Percentiles rank a stretch among this genome's conserved stretches.
Evolutionary conservation across 2,329 filamentous ascomycete species (phyloP).

Genomic region (Venturia nashicola): DNA sequence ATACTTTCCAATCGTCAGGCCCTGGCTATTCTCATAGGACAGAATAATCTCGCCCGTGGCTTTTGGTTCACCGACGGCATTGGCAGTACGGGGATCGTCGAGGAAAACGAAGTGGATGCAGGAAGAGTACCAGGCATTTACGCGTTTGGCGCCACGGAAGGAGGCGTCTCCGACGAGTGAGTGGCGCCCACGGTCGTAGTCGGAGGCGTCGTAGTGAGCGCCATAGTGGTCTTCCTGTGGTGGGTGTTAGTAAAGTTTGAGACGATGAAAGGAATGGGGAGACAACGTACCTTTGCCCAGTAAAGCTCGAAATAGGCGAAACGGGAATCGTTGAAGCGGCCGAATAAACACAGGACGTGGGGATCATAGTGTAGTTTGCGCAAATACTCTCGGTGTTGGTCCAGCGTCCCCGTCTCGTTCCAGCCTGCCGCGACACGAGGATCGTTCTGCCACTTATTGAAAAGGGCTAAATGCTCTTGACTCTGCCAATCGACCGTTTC

Average conservation of each 20-base stretch:
- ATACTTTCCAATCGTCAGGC: conserved; percentile 59
- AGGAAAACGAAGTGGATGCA: conserved; percentile 49
- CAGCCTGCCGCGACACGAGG: conserved; percentile 68
- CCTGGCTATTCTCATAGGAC: conserved; percentile 63
- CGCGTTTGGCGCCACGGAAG: conserved; percentile 43
- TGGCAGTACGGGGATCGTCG: conserved; percentile 43
- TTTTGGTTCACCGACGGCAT: conserved; percentile 57
- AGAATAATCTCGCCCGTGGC: conserved; percentile 57
- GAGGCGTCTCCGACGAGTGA: conserved; percentile 45
- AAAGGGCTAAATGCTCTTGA: conserved; percentile 52
- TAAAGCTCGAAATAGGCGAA: conserved; percentile 77
- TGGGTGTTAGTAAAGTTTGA: background rate
- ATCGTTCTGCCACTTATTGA: conserved; percentile 75
- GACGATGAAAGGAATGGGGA: background rate
- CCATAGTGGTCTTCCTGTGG: conserved; percentile 44
- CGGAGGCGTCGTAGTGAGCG: conserved; percentile 42
- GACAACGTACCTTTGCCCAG: conserved; percentile 44
- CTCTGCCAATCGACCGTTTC: conserved; percentile 58
- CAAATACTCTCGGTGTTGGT: conserved; percentile 63
- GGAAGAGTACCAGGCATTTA: conserved; percentile 45
- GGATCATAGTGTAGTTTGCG: conserved; percentile 56
- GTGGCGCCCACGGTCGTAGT: conserved; percentile 48
- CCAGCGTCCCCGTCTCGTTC: conserved; percentile 66
- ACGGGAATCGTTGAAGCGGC: conserved; percentile 54
- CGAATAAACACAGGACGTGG: conserved; percentile 59